Percentiles rank a stretch among this genome's conserved stretches.
phyloP scores from a whole-genome alignment of 257 asterid species.

The Linaria vulgaris region DNA sequence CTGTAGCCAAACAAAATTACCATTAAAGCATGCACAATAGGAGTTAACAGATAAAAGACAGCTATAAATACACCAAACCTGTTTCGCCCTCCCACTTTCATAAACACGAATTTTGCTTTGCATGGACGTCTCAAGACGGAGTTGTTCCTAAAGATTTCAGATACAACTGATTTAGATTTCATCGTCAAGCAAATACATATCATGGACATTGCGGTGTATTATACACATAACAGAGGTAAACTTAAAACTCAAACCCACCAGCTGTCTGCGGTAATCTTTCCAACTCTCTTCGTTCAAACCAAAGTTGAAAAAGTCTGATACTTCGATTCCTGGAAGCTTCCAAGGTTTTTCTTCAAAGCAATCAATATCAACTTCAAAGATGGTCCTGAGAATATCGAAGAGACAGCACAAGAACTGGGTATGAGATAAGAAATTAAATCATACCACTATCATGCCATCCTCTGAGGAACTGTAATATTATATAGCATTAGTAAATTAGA shows the following conservation, averaged over 20 bases:
- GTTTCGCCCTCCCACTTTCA: slow-evolving; percentile 93
- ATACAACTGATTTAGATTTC: slow-evolving; percentile 28
- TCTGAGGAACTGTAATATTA: background rate
- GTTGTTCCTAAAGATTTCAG: slow-evolving; percentile 71
- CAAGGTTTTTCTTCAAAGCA: slow-evolving; percentile 96
- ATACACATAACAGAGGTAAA: slow-evolving; percentile 12
- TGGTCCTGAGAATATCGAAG: slow-evolving; percentile 60
- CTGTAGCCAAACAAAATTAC: slow-evolving; percentile 2
- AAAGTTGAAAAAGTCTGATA: slow-evolving; percentile 90
- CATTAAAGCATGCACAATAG: slow-evolving; percentile 1
- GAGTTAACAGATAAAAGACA: slow-evolving; percentile 12
- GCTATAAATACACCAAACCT: slow-evolving; percentile 44
- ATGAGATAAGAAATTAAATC: background rate
- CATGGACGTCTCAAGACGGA: slow-evolving; percentile 90
- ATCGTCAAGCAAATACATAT: slow-evolving; percentile 16
- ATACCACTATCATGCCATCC: background rate
- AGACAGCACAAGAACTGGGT: background rate
- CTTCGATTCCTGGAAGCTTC: slow-evolving; percentile 76
- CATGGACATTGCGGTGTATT: slow-evolving; percentile 1
- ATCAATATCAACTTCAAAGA: slow-evolving; percentile 97
- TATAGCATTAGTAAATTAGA: background rate
- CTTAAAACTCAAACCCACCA: slow-evolving; percentile 49
- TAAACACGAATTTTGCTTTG: slow-evolving; percentile 93
- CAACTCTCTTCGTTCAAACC: slow-evolving; percentile 90
- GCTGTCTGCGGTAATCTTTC: slow-evolving; percentile 94